Conservation (phyloP, 2,329 filamentous ascomycete genomes). For the Capronia americana region DNA sequence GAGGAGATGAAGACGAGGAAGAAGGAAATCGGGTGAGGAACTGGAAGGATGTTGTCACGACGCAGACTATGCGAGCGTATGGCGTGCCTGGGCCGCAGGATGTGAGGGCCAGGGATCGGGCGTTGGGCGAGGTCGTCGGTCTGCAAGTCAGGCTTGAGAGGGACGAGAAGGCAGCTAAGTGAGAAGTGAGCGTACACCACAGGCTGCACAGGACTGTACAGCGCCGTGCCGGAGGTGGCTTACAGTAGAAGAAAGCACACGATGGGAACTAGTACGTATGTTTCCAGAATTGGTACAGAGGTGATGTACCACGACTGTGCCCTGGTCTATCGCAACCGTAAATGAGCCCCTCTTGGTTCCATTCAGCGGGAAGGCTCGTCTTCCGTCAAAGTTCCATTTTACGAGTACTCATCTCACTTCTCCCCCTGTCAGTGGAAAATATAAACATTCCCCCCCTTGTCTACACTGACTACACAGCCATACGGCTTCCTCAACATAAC, state of each 20-base stretch:
- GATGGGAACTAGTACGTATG: too few species aligned
- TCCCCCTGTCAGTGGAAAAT: constrained; percentile 66
- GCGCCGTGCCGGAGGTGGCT: background rate
- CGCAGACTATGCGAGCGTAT: constrained; percentile 32
- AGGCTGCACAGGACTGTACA: background rate
- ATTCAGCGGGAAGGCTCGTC: background rate
- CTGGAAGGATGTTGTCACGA: constrained; percentile 31
- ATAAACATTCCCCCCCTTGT: constrained; percentile 87
- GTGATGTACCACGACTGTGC: too few species aligned
- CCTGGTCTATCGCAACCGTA: too few species aligned
- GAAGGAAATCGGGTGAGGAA: background rate
- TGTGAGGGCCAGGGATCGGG: constrained; percentile 26
- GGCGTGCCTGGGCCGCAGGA: constrained; percentile 27
- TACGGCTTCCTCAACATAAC: constrained; percentile 88
- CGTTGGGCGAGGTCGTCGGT: constrained; percentile 24
- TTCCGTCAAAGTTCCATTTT: too few species aligned
- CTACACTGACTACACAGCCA: constrained; percentile 89
- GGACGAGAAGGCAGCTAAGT: background rate
- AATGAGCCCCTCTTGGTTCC: background rate
- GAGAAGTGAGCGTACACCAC: background rate
- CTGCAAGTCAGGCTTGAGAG: constrained; percentile 20
- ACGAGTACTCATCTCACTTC: background rate
- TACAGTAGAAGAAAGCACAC: background rate
- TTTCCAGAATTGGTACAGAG: too few species aligned
- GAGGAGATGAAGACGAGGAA: background rate